A percentile compares a stretch with the other conserved stretches of the same genome.
phyloP scores from a whole-genome alignment of 768 basidiomycete genomes.

The Pleurotus pulmonarius region DNA sequence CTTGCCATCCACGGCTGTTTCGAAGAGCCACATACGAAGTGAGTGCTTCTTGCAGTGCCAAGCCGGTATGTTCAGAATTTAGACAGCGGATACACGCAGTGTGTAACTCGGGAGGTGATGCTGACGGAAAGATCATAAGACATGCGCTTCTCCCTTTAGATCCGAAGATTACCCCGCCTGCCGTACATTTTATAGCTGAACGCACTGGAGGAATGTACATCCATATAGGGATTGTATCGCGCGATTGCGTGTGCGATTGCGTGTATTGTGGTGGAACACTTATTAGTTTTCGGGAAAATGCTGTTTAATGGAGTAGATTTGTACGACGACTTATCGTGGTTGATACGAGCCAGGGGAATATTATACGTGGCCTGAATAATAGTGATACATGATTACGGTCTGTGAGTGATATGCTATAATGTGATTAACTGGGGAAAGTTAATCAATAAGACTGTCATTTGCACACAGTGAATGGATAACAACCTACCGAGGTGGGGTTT shows the following conservation, averaged over 20 bases:
- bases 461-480: no score
- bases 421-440: no score
- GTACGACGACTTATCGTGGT: neutral
- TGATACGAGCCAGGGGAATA: neutral
- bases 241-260: neutral
- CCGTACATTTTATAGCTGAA: neutral
- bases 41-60: neutral
- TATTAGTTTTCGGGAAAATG: neutral
- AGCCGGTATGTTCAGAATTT: neutral
- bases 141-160: neutral
- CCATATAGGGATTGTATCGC: neutral
- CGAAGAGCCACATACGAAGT: neutral
- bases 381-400: no score
- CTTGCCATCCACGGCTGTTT: neutral
- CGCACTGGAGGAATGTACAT: neutral
- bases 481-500: neutral
- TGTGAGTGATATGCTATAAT: no score
- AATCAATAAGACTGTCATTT: no score
- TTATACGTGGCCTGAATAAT: neutral
- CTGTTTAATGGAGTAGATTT: neutral
- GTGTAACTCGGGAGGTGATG: neutral
- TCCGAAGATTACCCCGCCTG: conserved; percentile 2
- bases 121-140: conserved; percentile 1
- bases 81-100: neutral
- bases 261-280: neutral